These are phyloP conservation scores for Plasmodium berghei DNA, from an alignment of 169 alveolate species.

Conservation along the genomic window DNA sequence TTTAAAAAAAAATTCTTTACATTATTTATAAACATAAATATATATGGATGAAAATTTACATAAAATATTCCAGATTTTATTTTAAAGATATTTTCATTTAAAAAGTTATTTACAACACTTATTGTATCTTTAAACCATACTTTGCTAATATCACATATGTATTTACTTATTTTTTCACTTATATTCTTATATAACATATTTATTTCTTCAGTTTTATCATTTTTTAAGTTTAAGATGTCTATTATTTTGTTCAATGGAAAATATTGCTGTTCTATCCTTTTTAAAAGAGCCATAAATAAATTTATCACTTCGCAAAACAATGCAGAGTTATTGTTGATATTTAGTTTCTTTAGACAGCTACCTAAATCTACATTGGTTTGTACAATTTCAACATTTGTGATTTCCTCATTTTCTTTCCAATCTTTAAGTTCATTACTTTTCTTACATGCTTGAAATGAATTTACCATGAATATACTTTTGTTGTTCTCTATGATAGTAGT, in stretches of 20 bases:
- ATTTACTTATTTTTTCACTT: constrained; percentile 45
- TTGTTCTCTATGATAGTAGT: constrained; percentile 48
- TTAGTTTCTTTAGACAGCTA: constrained; percentile 16
- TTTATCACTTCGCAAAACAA: constrained; percentile 65
- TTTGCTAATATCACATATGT: constrained; percentile 50
- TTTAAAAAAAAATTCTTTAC: constrained; percentile 50
- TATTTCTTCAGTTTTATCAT: constrained; percentile 56
- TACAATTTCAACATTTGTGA: background rate
- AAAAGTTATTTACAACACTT: constrained; percentile 50
- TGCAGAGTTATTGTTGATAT: constrained; percentile 48
- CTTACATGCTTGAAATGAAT: background rate
- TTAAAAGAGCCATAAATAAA: constrained; percentile 47
- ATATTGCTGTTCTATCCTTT: constrained; percentile 70
- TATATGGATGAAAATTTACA: constrained; percentile 70
- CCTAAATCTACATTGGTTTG: background rate
- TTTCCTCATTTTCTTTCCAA: background rate
- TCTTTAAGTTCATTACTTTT: background rate
- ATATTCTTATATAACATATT: constrained; percentile 28
- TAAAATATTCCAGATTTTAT: constrained; percentile 26
- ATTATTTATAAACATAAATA: constrained; percentile 56
- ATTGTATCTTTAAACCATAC: constrained; percentile 70
- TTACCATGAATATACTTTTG: constrained; percentile 28
- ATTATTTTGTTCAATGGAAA: constrained; percentile 54
- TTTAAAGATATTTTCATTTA: constrained; percentile 66
- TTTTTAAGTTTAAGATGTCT: constrained; percentile 24